Base-by-base conservation (phyloP, 345 rosid genomes). In the Hevea brasiliensis region DNA sequence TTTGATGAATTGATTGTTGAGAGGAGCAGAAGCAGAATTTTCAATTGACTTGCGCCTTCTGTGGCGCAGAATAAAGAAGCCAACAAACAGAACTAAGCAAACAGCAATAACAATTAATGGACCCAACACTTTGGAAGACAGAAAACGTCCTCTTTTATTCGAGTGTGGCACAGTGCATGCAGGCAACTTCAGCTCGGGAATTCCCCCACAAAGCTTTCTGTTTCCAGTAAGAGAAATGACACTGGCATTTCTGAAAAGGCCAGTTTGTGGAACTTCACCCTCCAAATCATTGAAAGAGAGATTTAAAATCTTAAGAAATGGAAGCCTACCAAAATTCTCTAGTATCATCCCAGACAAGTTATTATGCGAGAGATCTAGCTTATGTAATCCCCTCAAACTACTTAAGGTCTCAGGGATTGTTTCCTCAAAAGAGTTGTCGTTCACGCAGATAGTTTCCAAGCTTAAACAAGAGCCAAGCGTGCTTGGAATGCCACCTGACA, bases 161-260 rank as follows among this genome's bases (percentile, higher is more conserved):
- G 53, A 10, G 68, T 21, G 32, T 3, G 24, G 9, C 15, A 21
- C 29, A 23, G 21, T 4, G 29, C 81, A 65, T 42, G 23, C 61
- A 47, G 66, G 67, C 77, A 17, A 74, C 24, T 65, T 4, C 35
- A 70, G 20, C 41, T 64, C 71, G 48, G 54, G 29, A 23, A 68
- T 71, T 2, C 83, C 83, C 9, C 85, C 79, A 37, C 85, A 79
- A 0, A 82, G 75, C 67, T 67, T 71, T 9, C 53, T 41, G 74
- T 82, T 82, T 66, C 85, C 79, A 7, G 3, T 4, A 54, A 79
- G 14, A 6, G 68, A 70, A 24, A 37, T 1, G 4, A 54, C 72
- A 53, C 74, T 77, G 3, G n/a, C 48, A 72, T 83, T 83, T 35
- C 18, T 26, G 67, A 83, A 80, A 61, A 80, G 2, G 9, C 82